These are phyloP conservation scores for Colletotrichum sp. DNA, from an alignment of 2,329 filamentous ascomycete species.

Conservation along the genomic window DNA sequence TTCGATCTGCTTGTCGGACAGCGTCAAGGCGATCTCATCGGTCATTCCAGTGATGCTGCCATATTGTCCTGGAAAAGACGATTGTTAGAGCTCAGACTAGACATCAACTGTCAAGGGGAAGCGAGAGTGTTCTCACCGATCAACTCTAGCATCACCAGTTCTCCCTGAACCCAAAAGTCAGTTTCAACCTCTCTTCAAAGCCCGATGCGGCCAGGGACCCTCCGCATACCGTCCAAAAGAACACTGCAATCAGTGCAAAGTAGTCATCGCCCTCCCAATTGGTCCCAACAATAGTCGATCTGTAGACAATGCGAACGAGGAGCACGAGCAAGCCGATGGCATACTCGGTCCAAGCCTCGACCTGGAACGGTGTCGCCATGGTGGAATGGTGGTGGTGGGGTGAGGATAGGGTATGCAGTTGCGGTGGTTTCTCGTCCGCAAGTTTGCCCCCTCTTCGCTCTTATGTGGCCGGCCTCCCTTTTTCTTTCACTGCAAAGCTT, in stretches of 20 bases:
- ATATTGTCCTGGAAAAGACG: slow-evolving; percentile 26
- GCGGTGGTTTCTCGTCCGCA: slow-evolving; percentile 15
- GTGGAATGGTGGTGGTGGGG: background rate
- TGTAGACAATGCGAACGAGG: slow-evolving; percentile 40
- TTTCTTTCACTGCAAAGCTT: background rate
- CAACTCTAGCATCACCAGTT: slow-evolving; percentile 6
- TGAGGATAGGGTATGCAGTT: background rate
- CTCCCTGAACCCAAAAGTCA: background rate
- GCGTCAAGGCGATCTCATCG: slow-evolving; percentile 19
- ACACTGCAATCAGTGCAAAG: slow-evolving; percentile 38
- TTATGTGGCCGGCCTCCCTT: background rate
- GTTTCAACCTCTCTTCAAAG: background rate
- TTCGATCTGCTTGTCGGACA: slow-evolving; percentile 15
- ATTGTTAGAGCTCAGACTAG: background rate
- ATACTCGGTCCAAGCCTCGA: slow-evolving; percentile 50
- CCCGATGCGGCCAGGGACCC: background rate
- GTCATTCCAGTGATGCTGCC: slow-evolving; percentile 27
- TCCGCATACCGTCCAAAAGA: slow-evolving; percentile 41
- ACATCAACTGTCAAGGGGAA: background rate
- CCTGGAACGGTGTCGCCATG: slow-evolving; percentile 44
- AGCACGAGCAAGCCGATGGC: slow-evolving; percentile 41
- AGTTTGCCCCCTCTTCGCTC: background rate
- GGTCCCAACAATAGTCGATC: slow-evolving; percentile 41
- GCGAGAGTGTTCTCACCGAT: background rate
- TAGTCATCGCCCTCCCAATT: slow-evolving; percentile 48